These are phyloP conservation scores for Bryoglossum gracile DNA, from an alignment of 495 filamentous ascomycete species.

Conservation along the genomic window DNA sequence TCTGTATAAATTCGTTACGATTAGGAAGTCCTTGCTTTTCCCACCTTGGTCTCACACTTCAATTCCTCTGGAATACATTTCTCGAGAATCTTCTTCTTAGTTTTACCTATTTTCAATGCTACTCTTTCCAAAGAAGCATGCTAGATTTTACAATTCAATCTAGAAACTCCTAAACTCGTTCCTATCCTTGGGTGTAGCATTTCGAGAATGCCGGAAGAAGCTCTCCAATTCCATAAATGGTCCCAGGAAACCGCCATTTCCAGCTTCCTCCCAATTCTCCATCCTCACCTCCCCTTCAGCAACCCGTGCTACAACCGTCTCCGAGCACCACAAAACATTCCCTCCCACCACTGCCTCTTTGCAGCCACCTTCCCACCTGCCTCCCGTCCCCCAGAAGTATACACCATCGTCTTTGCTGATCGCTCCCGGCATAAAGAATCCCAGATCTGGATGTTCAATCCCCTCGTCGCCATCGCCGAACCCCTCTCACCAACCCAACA, in stretches of 20 bases:
- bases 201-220: no score
- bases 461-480: conserved; percentile 7
- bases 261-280: conserved; percentile 17
- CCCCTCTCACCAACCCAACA: conserved; percentile 5
- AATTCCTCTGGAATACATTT: no score
- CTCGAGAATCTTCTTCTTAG: no score
- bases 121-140: no score
- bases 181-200: no score
- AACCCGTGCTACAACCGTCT: conserved; percentile 21
- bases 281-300: conserved; percentile 14
- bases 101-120: no score
- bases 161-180: no score
- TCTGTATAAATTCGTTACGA: no score
- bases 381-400: conserved; percentile 1
- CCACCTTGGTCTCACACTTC: no score
- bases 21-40: no score
- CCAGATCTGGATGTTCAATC: conserved; percentile 26
- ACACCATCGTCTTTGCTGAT: conserved; percentile 23
- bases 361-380: conserved; percentile 20
- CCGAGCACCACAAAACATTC: conserved; percentile 18
- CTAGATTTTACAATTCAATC: no score
- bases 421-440: conserved; percentile 20
- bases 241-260: conserved; percentile 9
- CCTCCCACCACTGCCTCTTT: conserved; percentile 22
- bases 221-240: conserved; percentile 12